Conservation (phyloP, 306 rosid genomes). For the Arachis hypogaea region DNA sequence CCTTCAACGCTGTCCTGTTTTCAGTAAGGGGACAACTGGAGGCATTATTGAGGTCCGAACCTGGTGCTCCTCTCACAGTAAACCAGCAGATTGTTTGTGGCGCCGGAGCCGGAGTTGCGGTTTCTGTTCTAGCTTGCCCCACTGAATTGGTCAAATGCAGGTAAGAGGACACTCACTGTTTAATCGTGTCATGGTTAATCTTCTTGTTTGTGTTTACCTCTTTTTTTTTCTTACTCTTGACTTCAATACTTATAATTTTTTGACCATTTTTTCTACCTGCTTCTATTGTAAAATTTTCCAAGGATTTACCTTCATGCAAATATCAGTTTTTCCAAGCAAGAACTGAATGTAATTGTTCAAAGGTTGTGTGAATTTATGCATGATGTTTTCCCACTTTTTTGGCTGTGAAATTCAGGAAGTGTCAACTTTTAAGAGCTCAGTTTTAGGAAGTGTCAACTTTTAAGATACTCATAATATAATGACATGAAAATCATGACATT, state of each 20-base stretch:
- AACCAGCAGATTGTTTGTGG: conserved; percentile 79
- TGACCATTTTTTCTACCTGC: neutral
- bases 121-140: conserved; percentile 92
- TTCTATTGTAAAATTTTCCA: neutral
- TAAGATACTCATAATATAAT: conserved; percentile 1
- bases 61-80: conserved; percentile 70
- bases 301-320: conserved; percentile 21
- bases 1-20: conserved; percentile 92
- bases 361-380: neutral
- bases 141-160: conserved; percentile 98
- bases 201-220: neutral
- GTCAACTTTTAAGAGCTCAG: neutral
- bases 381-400: neutral
- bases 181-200: neutral
- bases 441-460: neutral
- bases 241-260: neutral
- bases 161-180: conserved; percentile 57
- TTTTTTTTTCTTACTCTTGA: neutral
- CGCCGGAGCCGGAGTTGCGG: conserved; percentile 95
- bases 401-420: neutral
- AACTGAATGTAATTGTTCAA: neutral
- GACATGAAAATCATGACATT: neutral
- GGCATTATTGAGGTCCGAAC: conserved; percentile 70
- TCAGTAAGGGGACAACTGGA: conserved; percentile 93
- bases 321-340: neutral